A percentile compares a stretch with the other conserved stretches of the same genome.
These are phyloP conservation scores for Cryptococcus hybrid DNA, from an alignment of 1,284 basidiomycete species.

Conservation along the genomic window DNA sequence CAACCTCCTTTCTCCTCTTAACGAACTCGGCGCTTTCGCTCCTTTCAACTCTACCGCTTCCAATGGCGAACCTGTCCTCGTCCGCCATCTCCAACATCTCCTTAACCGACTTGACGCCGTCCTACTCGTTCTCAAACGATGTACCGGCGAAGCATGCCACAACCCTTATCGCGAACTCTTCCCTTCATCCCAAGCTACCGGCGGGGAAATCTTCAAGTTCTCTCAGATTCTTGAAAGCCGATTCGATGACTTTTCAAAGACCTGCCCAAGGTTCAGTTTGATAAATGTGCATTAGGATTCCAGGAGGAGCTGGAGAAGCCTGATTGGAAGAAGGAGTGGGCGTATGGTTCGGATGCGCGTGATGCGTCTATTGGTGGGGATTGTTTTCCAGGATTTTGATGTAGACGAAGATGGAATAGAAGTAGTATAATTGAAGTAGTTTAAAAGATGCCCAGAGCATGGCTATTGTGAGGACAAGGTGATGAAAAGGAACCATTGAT, in stretches of 20 bases:
- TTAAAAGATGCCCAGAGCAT: too few species aligned
- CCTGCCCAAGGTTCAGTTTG: conserved; percentile 34
- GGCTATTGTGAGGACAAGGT: too few species aligned
- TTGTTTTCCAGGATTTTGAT: conserved; percentile 1
- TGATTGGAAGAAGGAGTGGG: conserved; percentile 17
- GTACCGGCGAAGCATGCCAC: conserved; percentile 28
- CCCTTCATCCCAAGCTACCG: conserved; percentile 12
- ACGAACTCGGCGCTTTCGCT: conserved; percentile 16
- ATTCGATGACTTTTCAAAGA: conserved; percentile 30
- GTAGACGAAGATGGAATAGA: background rate
- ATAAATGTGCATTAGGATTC: conserved; percentile 24
- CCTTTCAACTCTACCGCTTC: conserved; percentile 5
- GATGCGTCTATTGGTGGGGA: background rate
- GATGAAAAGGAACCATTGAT: too few species aligned
- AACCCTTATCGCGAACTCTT: conserved; percentile 30
- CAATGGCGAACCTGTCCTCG: background rate
- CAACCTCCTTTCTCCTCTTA: conserved; percentile 28
- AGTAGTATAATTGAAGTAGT: too few species aligned
- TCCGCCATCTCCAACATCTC: conserved; percentile 6
- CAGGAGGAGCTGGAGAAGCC: too few species aligned
- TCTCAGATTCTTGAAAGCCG: conserved; percentile 14
- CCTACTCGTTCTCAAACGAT: conserved; percentile 40
- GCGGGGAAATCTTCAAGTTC: conserved; percentile 13
- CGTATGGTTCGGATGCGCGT: background rate
- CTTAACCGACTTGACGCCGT: conserved; percentile 36